Base-by-base conservation (phyloP, 805 yeast species). In the Yamadazyma tumulicola region DNA sequence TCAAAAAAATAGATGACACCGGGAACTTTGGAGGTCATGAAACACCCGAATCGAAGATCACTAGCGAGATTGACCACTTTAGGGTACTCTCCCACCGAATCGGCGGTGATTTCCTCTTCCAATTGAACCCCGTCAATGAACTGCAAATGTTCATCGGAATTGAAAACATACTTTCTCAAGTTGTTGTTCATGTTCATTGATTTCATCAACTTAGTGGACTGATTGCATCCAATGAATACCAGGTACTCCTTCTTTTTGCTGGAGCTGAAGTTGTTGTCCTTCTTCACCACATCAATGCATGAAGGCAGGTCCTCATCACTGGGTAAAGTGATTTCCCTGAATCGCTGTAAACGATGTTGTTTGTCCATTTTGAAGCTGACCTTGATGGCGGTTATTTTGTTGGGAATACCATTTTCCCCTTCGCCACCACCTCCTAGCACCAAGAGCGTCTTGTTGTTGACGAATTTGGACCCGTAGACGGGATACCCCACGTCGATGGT, bases 351-450 rank as follows among this genome's bases (percentile, higher is more conserved):
- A 27, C 57, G 45, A 35, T 64, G 45, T 9, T 55, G 56, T 32
- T 69, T 66, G 46, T 67, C 55, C 37, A 70, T 69, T 21, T 67
- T 67, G 35, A 81, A 77, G 48, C 77, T 73, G 29, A 84, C 67
- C 30, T 74, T 59, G 26, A 83, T 55, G 2, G 82, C 81, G 4
- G 88, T 77, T 42, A 91, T 64, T 54, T 84, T 86, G 59, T 91
- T 91, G 26, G 89, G 84, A 36, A 87, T 79, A 19, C 95, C 96
- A 50, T 86, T 82, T 51, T 79, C 80, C 7, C 95, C 95, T 55
- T 86, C 95, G 17, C 97, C 97, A 19, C 97, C 97, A 29, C 98
- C 98, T 26, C 98, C 98, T 3, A 87, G 79, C 19, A 82, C 82
- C 31, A 88, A 57, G 18, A 89, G 55, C 1, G 79, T 73, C 41